Percentiles rank a stretch among this genome's conserved stretches.
phyloP scores from a whole-genome alignment of 352 stramenopile genomes.

The Pythium phragmitis region DNA sequence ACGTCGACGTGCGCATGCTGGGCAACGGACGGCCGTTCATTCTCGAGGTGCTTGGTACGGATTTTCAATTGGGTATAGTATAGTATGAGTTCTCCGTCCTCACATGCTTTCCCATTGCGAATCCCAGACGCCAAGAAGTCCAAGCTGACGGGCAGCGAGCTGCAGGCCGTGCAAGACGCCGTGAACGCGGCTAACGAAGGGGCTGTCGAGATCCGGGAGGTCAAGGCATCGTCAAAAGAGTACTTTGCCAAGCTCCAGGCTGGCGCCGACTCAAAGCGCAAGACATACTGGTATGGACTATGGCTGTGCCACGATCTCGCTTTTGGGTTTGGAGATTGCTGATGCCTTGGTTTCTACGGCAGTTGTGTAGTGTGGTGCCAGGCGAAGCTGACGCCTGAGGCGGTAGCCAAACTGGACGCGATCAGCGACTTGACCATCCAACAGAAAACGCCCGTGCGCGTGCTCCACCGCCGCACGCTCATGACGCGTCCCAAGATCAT shows the following conservation, averaged over 20 bases:
- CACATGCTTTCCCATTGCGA: neutral
- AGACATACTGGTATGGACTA: constrained; percentile 79
- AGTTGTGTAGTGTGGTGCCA: constrained; percentile 84
- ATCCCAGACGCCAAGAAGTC: constrained; percentile 70
- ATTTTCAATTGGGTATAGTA: neutral
- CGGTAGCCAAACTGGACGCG: constrained; percentile 68
- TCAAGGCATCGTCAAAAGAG: constrained; percentile 70
- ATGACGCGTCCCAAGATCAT: constrained; percentile 92
- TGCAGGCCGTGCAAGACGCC: constrained; percentile 47
- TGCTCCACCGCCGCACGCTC: constrained; percentile 96
- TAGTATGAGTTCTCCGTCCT: neutral
- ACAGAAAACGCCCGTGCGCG: constrained; percentile 97
- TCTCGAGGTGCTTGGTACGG: constrained; percentile 68
- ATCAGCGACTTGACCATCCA: constrained; percentile 88
- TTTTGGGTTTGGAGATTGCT: neutral
- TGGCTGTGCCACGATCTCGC: neutral
- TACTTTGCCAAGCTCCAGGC: constrained; percentile 79
- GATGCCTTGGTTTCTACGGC: neutral
- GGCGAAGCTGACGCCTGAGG: constrained; percentile 48
- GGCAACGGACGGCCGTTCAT: constrained; percentile 92
- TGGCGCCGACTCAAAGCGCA: constrained; percentile 83
- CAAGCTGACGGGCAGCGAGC: constrained; percentile 52
- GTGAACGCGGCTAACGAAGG: constrained; percentile 73
- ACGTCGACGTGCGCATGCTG: constrained; percentile 98
- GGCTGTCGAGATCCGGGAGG: constrained; percentile 84